Evolutionary conservation across 2,329 filamentous ascomycete species (phyloP), one percentile per base, ranked within the genome.

Genomic region (Ascocoryne sarcoides): DNA sequence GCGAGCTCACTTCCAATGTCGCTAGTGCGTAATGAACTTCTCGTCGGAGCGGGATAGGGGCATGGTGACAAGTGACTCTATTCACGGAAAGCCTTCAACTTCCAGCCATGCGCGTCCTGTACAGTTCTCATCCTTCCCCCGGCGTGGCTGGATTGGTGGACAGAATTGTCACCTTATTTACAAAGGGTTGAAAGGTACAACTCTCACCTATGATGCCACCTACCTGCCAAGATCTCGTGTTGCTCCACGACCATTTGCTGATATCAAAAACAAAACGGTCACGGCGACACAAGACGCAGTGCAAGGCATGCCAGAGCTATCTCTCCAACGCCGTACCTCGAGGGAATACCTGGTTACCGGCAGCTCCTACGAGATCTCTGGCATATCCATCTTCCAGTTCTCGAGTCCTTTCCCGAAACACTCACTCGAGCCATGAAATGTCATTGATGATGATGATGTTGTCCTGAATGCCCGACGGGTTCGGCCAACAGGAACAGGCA

Each of bases 281-380:
- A 26, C 23, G 7, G 23, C 23, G 12, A 26, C 23, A 7, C 7
- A 7, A 7, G 12, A 12, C 7, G 23, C 23, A 26, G 23, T 26
- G 23, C 12, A 26, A 26, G 23, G 23, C 7, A 26, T 12, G 23
- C 23, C 12, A 7, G 12, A 12, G 23, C 23, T 26, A 26, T 26
- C 23, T 26, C 23, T n/a, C n/a, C n/a, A n/a, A 26, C 23, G 23
- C 23, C 12, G 32, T 20, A 5, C 32, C 4, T 18, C 5, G 32
- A 16, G 15, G 4, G 5, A 5, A 5, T 10, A 46, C 44, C 44
- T 35, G 40, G 40, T 43, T 36, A 23, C 38, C 42, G 40, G 40
- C 32, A 41, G 26, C 30, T 37, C 16, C 23, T 14, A 33, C 14
- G 19, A 34, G 37, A 20, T 16, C 19, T 28, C 12, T 12, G 33